Percentiles rank a stretch among this genome's conserved stretches.
These are phyloP conservation scores for Clonostachys rosea DNA, from an alignment of 2,329 filamentous ascomycete genomes.

Conservation along the genomic window DNA sequence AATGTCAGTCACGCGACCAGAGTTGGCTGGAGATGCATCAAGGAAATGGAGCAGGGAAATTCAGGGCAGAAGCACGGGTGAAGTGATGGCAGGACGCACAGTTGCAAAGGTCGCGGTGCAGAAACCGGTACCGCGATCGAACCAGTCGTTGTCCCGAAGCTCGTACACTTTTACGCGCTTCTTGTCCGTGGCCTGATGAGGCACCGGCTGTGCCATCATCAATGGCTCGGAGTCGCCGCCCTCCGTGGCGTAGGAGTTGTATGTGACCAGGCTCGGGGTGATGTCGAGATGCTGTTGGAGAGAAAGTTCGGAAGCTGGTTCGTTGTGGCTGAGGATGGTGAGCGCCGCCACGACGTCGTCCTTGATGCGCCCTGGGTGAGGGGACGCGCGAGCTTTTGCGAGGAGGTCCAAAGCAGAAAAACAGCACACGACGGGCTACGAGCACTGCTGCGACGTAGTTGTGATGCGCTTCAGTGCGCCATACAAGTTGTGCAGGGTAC, in stretches of 20 bases:
- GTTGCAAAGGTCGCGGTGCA: slow-evolving; percentile 59
- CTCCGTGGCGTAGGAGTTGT: slow-evolving; percentile 35
- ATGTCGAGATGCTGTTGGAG: slow-evolving; percentile 57
- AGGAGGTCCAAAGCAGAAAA: background rate
- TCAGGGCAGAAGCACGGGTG: background rate
- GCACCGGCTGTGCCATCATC: slow-evolving; percentile 70
- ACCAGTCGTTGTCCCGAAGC: slow-evolving; percentile 98
- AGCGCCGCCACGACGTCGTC: slow-evolving; percentile 50
- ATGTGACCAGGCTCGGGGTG: slow-evolving; percentile 45
- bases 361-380: background rate
- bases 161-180: slow-evolving; percentile 98
- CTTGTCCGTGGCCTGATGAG: slow-evolving; percentile 62
- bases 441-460: too few species aligned
- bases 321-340: slow-evolving; percentile 47
- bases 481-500: background rate
- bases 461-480: background rate
- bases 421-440: background rate
- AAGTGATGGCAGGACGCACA: slow-evolving; percentile 3
- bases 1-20: slow-evolving; percentile 6
- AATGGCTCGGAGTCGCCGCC: slow-evolving; percentile 55
- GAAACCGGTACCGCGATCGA: slow-evolving; percentile 93
- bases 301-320: slow-evolving; percentile 45
- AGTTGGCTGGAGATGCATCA: background rate
- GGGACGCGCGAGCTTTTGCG: background rate
- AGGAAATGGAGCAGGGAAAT: background rate